Conservation (phyloP, 306 rosid species). For the Castanea sativa region DNA sequence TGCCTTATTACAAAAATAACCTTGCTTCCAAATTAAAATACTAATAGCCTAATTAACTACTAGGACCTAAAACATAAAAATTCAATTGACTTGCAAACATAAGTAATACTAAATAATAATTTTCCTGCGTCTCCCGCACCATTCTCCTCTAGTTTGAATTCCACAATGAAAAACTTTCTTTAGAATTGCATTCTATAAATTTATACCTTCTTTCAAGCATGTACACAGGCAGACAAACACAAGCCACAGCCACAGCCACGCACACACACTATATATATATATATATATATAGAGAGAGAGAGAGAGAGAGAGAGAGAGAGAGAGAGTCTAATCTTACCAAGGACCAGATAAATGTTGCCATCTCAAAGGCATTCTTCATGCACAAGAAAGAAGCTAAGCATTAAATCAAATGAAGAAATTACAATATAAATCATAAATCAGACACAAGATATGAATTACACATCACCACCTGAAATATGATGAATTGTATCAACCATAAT, state of each 20-base stretch:
- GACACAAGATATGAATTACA: slow-evolving; percentile 1
- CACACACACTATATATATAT: not conserved
- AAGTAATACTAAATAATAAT: no score
- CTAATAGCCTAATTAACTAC: no score
- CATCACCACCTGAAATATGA: slow-evolving; percentile 81
- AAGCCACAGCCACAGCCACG: not conserved
- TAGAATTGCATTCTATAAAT: not conserved
- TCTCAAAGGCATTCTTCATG: slow-evolving; percentile 91
- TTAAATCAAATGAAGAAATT: slow-evolving; percentile 4
- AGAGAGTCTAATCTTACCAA: slow-evolving; percentile 50
- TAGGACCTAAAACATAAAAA: no score
- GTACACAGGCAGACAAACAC: not conserved
- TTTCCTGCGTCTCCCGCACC: no score
- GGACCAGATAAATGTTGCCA: slow-evolving; percentile 94
- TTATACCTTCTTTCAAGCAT: not conserved
- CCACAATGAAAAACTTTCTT: not conserved
- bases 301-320: slow-evolving; percentile 1
- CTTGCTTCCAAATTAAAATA: no score
- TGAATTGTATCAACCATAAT: slow-evolving; percentile 82
- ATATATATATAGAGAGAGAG: not conserved
- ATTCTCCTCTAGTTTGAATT: no score
- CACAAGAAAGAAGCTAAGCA: slow-evolving; percentile 22
- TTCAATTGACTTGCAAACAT: no score
- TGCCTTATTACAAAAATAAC: no score
- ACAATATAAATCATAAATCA: not conserved